A percentile compares a stretch with the other conserved stretches of the same genome.
Conservation (phyloP, 2,329 filamentous ascomycete species). For the Penicillium sp. region DNA sequence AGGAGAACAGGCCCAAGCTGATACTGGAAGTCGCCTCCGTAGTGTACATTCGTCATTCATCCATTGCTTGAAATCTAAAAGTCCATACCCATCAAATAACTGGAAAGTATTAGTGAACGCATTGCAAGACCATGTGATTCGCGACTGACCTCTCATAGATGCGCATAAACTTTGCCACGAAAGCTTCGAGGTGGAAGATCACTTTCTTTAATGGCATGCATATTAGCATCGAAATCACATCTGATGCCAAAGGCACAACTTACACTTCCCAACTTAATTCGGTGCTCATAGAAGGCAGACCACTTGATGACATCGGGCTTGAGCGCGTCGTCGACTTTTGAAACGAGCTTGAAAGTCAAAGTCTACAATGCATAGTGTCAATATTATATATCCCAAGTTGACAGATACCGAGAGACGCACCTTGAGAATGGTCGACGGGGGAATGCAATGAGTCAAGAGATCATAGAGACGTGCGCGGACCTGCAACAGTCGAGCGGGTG, state of each 20-base stretch:
- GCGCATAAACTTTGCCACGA: constrained; percentile 98
- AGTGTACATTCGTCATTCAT: constrained; percentile 31
- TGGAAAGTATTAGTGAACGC: constrained; percentile 39
- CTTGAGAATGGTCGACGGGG: constrained; percentile 87
- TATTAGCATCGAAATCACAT: constrained; percentile 3
- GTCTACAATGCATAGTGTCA: constrained; percentile 46
- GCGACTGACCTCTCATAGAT: constrained; percentile 74
- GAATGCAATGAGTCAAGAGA: constrained; percentile 93
- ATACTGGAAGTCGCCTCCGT: constrained; percentile 6
- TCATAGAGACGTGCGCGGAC: constrained; percentile 96
- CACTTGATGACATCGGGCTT: constrained; percentile 92
- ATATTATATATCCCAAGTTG: not conserved
- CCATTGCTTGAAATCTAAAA: constrained; percentile 32
- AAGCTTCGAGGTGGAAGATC: constrained; percentile 96
- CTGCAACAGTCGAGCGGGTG: constrained; percentile 79
- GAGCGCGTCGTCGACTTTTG: constrained; percentile 77
- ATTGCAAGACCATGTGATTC: not conserved
- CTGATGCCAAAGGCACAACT: constrained; percentile 17
- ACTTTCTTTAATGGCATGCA: constrained; percentile 57
- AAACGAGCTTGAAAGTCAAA: constrained; percentile 85
- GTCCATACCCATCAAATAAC: constrained; percentile 70
- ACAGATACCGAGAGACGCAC: constrained; percentile 27
- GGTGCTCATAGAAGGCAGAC: constrained; percentile 96
- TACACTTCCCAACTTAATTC: constrained; percentile 75
- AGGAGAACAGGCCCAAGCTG: not conserved